A percentile compares a stretch with the other conserved stretches of the same genome.
These are phyloP conservation scores for Houttuynia cordata DNA, from an alignment of 164 flowering plant genomes.

Conservation along the genomic window DNA sequence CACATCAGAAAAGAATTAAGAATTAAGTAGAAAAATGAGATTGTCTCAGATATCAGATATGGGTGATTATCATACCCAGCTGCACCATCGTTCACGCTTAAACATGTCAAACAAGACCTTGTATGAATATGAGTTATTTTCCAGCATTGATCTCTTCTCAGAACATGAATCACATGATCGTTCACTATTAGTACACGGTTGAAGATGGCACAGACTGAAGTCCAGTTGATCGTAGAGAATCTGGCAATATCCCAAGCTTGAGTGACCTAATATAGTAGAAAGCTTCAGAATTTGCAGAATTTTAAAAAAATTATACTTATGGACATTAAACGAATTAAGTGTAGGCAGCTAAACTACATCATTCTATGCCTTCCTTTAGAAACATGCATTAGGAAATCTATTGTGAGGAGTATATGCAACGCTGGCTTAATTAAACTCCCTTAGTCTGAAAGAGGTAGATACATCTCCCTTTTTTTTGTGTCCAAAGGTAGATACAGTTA, in stretches of 20 bases:
- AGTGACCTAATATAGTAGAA: constrained; percentile 44
- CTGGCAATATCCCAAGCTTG: constrained; percentile 71
- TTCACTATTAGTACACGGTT: constrained; percentile 48
- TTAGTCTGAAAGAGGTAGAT: too few species aligned
- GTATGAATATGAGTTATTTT: constrained; percentile 66
- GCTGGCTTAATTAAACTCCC: too few species aligned
- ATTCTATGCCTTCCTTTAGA: too few species aligned
- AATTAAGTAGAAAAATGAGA: not conserved
- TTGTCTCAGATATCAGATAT: not conserved
- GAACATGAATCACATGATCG: constrained; percentile 61
- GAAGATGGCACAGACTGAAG: constrained; percentile 41
- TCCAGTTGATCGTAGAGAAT: constrained; percentile 26
- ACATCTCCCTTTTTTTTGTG: too few species aligned
- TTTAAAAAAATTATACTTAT: too few species aligned
- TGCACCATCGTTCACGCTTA: constrained; percentile 39
- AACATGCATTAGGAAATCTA: too few species aligned
- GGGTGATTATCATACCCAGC: constrained; percentile 44
- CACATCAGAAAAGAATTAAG: constrained; percentile 8
- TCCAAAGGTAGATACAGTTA: too few species aligned
- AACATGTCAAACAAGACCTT: constrained; percentile 60
- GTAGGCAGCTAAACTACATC: too few species aligned
- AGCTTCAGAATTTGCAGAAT: too few species aligned
- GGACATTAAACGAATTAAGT: too few species aligned
- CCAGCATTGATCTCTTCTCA: constrained; percentile 68
- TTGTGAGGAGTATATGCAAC: too few species aligned